Evolutionary conservation across 2,329 filamentous ascomycete species (phyloP).

Genomic region (Alternaria novae-zelandiae): DNA sequence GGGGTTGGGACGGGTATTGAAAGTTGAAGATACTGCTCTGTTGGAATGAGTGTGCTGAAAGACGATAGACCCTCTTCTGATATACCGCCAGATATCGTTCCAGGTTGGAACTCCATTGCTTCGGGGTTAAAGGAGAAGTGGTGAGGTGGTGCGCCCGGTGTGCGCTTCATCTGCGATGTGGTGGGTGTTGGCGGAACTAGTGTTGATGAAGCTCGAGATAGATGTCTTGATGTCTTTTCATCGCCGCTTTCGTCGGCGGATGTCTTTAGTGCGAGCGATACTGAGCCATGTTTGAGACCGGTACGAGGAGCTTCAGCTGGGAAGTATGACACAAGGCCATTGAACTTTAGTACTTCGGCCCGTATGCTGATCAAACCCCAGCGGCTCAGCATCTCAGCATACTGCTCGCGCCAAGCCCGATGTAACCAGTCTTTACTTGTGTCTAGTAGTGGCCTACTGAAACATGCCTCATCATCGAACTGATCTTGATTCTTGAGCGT

Average conservation of each 20-base stretch:
- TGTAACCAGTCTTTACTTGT: constrained; percentile 56
- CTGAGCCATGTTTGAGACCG: constrained; percentile 34
- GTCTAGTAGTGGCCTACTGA: constrained; percentile 58
- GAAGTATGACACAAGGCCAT: constrained; percentile 51
- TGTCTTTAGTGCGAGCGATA: constrained; percentile 34
- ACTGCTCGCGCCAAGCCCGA: constrained; percentile 61
- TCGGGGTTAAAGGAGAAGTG: constrained; percentile 47
- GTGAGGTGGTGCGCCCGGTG: constrained; percentile 32
- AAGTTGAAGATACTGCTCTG: constrained; percentile 41
- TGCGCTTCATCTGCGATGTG: constrained; percentile 25
- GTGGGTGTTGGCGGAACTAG: constrained; percentile 30
- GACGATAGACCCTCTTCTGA: constrained; percentile 21
- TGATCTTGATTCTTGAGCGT: constrained; percentile 63
- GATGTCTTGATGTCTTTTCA: constrained; percentile 12
- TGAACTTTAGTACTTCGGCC: constrained; percentile 65
- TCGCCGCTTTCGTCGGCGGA: constrained; percentile 17
- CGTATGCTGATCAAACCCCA: constrained; percentile 63
- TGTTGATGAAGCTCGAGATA: constrained; percentile 34
- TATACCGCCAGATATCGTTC: constrained; percentile 21
- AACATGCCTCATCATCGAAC: constrained; percentile 61
- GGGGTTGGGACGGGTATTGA: constrained; percentile 34
- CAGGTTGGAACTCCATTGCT: constrained; percentile 43
- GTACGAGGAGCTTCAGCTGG: constrained; percentile 25
- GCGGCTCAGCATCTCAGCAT: constrained; percentile 64
- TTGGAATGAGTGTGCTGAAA: constrained; percentile 22